phyloP scores from a whole-genome alignment of 306 rosid genomes.

The Styphnolobium japonicum region DNA sequence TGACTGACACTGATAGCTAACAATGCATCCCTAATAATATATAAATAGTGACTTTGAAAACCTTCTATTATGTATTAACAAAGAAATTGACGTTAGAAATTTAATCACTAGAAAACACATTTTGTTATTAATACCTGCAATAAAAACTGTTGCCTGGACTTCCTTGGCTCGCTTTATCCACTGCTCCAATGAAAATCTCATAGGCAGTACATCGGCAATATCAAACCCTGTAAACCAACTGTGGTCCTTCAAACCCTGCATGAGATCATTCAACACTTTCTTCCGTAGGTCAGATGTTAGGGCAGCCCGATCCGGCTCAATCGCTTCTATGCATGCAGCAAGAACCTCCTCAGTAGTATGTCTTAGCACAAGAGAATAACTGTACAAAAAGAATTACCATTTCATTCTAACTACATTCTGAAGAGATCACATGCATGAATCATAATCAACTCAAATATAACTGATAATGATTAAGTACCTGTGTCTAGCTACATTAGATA shows the following conservation, averaged over 20 bases:
- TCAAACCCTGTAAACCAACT: conserved; percentile 86
- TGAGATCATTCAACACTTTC: conserved; percentile 66
- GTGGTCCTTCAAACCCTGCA: conserved; percentile 65
- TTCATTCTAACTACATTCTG: background rate
- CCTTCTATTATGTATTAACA: background rate
- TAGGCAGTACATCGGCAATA: conserved; percentile 63
- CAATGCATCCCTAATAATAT: background rate
- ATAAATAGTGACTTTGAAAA: background rate
- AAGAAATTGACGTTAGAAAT: background rate
- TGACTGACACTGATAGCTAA: background rate
- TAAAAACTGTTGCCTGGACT: conserved; percentile 76
- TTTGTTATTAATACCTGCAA: conserved; percentile 59
- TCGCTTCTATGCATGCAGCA: conserved; percentile 81
- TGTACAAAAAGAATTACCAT: conserved; percentile 34
- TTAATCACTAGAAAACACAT: conserved; percentile 12
- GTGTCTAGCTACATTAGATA: background rate
- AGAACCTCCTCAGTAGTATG: conserved; percentile 99
- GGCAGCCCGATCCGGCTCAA: conserved; percentile 78
- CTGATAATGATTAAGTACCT: background rate
- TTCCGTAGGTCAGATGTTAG: conserved; percentile 70
- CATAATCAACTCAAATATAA: background rate
- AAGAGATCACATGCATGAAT: background rate
- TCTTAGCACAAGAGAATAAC: conserved; percentile 89
- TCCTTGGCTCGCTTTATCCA: conserved; percentile 86
- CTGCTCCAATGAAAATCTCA: conserved; percentile 56